Evolutionary conservation across 2,329 filamentous ascomycete genomes (phyloP).

Genomic region (Dryadomyces quercivorus): DNA sequence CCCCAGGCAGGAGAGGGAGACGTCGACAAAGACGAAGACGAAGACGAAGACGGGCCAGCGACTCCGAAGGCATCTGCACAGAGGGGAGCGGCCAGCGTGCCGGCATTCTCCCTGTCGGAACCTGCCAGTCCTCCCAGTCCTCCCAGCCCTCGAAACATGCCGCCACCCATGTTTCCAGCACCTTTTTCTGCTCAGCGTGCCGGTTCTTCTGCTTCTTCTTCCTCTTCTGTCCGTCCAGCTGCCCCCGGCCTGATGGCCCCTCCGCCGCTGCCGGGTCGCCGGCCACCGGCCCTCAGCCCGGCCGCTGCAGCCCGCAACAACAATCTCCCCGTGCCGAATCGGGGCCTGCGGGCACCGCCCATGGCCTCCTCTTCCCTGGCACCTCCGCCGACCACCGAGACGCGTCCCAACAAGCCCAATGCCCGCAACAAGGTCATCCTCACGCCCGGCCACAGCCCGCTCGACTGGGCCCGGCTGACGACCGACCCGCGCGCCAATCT

Average conservation of each 20-base stretch:
- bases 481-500: slow-evolving; percentile 51
- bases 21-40: no score
- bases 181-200: slow-evolving; percentile 40
- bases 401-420: slow-evolving; percentile 37
- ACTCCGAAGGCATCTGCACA: slow-evolving; percentile 36
- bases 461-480: slow-evolving; percentile 85
- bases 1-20: no score
- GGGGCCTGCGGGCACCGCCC: slow-evolving; percentile 15
- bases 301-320: slow-evolving; percentile 7
- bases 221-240: slow-evolving; percentile 2
- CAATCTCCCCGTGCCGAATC: slow-evolving; percentile 6
- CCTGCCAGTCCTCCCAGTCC: background rate
- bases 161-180: slow-evolving; percentile 35
- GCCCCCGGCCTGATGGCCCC: slow-evolving; percentile 16
- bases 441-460: slow-evolving; percentile 80
- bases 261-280: slow-evolving; percentile 16
- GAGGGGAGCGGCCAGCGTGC: slow-evolving; percentile 19
- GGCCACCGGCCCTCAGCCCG: slow-evolving; percentile 1
- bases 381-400: slow-evolving; percentile 41
- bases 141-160: slow-evolving; percentile 12
- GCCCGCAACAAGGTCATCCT: slow-evolving; percentile 57
- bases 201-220: slow-evolving; percentile 3
- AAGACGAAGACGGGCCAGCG: slow-evolving; percentile 25
- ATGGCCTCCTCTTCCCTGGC: slow-evolving; percentile 22
- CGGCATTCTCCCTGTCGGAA: slow-evolving; percentile 30